Conservation (phyloP, 352 stramenopile species). For the Globisporangium heterothallicum region DNA sequence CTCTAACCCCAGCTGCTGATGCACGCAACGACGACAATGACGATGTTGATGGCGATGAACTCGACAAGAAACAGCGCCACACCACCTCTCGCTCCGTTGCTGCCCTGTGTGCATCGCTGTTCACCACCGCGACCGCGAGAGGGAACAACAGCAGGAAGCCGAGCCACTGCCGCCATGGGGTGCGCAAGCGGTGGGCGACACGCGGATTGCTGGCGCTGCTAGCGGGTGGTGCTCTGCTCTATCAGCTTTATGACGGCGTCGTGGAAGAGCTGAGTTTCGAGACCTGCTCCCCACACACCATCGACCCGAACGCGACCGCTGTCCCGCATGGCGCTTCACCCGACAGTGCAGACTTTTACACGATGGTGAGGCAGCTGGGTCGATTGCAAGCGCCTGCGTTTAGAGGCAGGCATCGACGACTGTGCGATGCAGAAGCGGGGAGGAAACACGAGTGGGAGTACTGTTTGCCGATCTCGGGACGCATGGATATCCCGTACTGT, state of each 20-base stretch:
- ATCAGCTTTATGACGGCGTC: not conserved
- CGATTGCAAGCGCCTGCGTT: not conserved
- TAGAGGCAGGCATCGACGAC: not conserved
- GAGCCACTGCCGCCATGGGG: no score
- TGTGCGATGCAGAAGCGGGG: not conserved
- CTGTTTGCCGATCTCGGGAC: conserved; percentile 3
- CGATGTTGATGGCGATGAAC: no score
- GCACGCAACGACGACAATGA: no score
- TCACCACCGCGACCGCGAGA: no score
- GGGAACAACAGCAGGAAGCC: no score
- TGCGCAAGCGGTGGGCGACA: no score
- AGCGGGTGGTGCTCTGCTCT: not conserved
- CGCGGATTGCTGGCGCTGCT: not conserved
- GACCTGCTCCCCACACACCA: not conserved
- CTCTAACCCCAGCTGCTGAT: not conserved
- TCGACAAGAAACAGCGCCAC: no score
- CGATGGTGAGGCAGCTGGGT: not conserved
- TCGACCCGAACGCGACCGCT: not conserved
- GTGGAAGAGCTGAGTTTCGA: not conserved
- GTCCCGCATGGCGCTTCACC: not conserved
- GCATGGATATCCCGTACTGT: conserved; percentile 1
- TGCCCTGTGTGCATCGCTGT: no score
- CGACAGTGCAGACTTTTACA: not conserved
- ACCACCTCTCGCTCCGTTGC: no score
- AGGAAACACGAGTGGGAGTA: not conserved